Evolutionary conservation across 1,139 yeast genomes (phyloP).

Genomic region (Debaryomyces subglobosus): DNA sequence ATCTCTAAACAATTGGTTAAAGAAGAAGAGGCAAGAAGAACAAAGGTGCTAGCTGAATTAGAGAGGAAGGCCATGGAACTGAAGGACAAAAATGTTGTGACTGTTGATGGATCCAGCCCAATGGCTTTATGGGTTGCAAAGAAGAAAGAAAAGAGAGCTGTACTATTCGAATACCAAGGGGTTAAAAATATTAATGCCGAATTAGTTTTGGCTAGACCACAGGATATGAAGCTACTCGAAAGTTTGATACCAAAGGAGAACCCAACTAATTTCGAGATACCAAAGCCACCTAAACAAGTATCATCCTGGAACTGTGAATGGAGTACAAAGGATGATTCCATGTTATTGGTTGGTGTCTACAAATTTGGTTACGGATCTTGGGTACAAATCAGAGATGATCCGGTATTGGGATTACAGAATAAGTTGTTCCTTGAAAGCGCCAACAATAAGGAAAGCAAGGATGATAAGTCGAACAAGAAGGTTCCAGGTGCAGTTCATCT

Average conservation of each 20-base stretch:
- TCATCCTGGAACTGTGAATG: conserved; percentile 92
- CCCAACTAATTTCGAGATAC: conserved; percentile 60
- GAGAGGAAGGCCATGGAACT: conserved; percentile 66
- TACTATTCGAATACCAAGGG: conserved; percentile 84
- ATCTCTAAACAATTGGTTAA: conserved; percentile 64
- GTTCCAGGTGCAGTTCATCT: conserved; percentile 94
- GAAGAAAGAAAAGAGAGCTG: conserved; percentile 83
- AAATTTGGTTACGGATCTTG: conserved; percentile 97
- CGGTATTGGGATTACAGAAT: conserved; percentile 82
- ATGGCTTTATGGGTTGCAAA: conserved; percentile 56
- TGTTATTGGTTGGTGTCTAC: conserved; percentile 81
- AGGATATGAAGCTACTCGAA: conserved; percentile 71
- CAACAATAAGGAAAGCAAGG: conserved; percentile 33
- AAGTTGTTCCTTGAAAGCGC: conserved; percentile 68
- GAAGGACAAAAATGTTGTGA: conserved; percentile 43
- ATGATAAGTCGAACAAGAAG: conserved; percentile 55
- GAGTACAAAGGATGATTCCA: conserved; percentile 81
- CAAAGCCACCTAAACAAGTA: conserved; percentile 72
- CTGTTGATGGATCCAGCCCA: conserved; percentile 41
- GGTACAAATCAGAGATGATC: conserved; percentile 94
- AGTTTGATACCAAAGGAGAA: conserved; percentile 60
- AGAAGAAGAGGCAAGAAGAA: conserved; percentile 68
- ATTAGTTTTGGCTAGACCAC: conserved; percentile 76
- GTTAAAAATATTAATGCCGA: conserved; percentile 94
- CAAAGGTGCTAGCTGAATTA: conserved; percentile 55